Percentiles rank a stretch among this genome's conserved stretches.
Conservation (phyloP, 371 early-diverging fungal species). For the Mortierella sp. region DNA sequence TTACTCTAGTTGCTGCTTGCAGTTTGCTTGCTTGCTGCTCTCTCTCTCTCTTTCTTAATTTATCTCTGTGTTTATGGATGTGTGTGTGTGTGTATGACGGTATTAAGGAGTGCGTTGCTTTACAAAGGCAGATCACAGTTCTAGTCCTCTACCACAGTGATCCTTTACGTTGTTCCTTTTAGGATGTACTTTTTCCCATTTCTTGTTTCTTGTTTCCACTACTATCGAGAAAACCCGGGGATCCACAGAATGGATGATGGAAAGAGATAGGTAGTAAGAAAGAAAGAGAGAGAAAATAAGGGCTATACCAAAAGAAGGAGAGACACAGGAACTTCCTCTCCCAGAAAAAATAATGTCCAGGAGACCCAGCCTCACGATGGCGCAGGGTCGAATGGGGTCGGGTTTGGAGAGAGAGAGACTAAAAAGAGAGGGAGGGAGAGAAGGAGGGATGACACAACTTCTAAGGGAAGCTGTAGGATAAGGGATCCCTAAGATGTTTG, state of each 20-base stretch:
- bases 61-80: no score
- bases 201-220: no score
- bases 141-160: not conserved
- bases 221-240: not conserved
- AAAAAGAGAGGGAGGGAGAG: not conserved
- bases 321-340: not conserved
- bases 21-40: no score
- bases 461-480: not conserved
- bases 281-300: not conserved
- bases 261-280: not conserved
- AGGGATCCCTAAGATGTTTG: constrained; percentile 7
- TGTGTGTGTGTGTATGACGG: not conserved
- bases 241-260: not conserved
- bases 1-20: not conserved
- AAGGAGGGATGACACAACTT: not conserved
- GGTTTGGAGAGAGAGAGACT: not conserved
- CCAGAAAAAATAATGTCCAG: not conserved
- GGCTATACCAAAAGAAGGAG: not conserved
- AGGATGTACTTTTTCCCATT: not conserved
- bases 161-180: constrained; percentile 1
- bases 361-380: not conserved
- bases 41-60: not conserved
- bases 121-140: not conserved
- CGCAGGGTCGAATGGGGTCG: not conserved
- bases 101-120: not conserved